phyloP scores from a whole-genome alignment of 148 eudicot genomes.

The Camellia lanceoleosa region DNA sequence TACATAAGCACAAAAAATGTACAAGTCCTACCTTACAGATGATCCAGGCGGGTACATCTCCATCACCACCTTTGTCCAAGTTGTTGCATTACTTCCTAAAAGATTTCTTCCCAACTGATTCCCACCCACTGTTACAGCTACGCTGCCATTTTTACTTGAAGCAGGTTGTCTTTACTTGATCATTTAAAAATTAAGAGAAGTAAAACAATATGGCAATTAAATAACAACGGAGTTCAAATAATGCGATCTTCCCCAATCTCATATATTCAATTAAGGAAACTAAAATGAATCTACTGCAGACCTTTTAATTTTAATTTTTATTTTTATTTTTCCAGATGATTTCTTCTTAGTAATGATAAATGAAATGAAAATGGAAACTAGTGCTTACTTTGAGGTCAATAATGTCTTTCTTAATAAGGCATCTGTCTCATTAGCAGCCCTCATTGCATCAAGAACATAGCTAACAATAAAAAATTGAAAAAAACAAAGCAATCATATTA shows the following conservation, averaged over 20 bases:
- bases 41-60: conserved; percentile 71
- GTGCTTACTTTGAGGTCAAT: conserved; percentile 54
- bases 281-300: background rate
- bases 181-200: conserved; percentile 29
- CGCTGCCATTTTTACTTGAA: conserved; percentile 62
- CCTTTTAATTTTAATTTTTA: background rate
- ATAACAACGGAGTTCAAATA: background rate
- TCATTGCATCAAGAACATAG: conserved; percentile 83
- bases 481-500: background rate
- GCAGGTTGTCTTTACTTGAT: conserved; percentile 92
- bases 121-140: conserved; percentile 44
- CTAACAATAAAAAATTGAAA: conserved; percentile 26
- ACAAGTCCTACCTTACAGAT: conserved; percentile 49
- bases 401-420: conserved; percentile 37
- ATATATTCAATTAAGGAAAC: background rate
- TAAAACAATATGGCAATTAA: conserved; percentile 20
- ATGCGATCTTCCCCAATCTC: background rate
- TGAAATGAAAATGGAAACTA: conserved; percentile 10
- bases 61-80: conserved; percentile 82
- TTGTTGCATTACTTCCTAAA: conserved; percentile 39
- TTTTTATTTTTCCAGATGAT: background rate
- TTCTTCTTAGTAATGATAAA: background rate
- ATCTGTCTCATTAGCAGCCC: conserved; percentile 49
- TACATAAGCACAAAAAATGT: background rate
- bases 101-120: conserved; percentile 44